phyloP scores from a whole-genome alignment of 2,329 filamentous ascomycete species.

The Alternaria conjuncta region DNA sequence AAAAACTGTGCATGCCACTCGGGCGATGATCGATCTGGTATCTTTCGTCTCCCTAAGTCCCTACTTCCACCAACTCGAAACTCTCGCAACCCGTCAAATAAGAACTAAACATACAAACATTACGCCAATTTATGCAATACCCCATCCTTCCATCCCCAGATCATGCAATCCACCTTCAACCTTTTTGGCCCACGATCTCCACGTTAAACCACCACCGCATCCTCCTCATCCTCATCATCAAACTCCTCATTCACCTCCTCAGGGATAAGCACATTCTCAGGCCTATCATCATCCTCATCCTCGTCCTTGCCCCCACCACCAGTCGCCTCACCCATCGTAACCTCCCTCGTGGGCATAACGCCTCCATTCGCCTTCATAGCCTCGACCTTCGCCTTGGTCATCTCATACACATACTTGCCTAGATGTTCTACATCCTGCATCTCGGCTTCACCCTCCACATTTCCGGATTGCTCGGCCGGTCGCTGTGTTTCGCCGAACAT shows the following conservation, averaged over 20 bases:
- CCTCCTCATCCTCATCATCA: constrained; percentile 10
- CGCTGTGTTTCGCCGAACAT: constrained; percentile 74
- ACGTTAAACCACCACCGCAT: neutral
- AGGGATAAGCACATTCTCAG: constrained; percentile 38
- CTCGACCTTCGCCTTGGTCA: constrained; percentile 78
- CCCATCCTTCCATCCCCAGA: neutral
- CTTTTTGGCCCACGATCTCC: no score
- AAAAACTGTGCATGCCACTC: neutral
- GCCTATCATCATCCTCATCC: constrained; percentile 34
- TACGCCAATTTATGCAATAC: neutral
- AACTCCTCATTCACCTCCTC: constrained; percentile 10
- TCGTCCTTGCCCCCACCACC: constrained; percentile 33
- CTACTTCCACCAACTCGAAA: no score
- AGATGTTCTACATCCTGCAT: constrained; percentile 96
- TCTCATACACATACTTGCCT: constrained; percentile 95
- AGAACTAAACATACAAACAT: neutral
- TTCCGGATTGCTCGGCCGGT: constrained; percentile 36
- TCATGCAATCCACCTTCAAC: neutral
- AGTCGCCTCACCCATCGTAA: constrained; percentile 41
- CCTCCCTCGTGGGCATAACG: constrained; percentile 43
- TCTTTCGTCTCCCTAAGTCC: neutral
- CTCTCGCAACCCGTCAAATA: neutral
- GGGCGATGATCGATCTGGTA: neutral
- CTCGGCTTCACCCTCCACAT: constrained; percentile 59
- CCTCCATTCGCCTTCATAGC: constrained; percentile 57